phyloP scores from a whole-genome alignment of 2,329 filamentous ascomycete species.

The Trichophyton verrucosum region DNA sequence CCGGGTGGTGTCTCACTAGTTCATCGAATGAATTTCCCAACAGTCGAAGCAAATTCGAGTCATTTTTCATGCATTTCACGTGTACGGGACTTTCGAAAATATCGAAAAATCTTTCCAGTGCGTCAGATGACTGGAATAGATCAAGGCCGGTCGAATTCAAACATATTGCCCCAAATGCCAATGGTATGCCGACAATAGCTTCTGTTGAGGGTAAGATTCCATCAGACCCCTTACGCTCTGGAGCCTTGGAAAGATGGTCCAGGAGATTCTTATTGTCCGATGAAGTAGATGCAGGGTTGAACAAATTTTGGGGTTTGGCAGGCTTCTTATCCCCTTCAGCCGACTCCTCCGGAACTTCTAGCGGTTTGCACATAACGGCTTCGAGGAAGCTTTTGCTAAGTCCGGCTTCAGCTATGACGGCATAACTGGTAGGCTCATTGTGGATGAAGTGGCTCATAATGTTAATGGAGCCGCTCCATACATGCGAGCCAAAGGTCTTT shows the following conservation, averaged over 20 bases:
- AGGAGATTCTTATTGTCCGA: constrained; percentile 17
- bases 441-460: constrained; percentile 95
- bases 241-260: constrained; percentile 22
- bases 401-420: constrained; percentile 86
- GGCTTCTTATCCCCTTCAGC: constrained; percentile 26
- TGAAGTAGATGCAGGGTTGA: constrained; percentile 15
- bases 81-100: constrained; percentile 93
- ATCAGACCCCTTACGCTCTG: constrained; percentile 37
- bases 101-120: constrained; percentile 77
- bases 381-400: constrained; percentile 77
- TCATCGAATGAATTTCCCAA: constrained; percentile 87
- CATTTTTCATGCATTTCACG: constrained; percentile 68
- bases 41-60: constrained; percentile 57
- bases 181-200: constrained; percentile 74
- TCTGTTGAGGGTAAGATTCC: constrained; percentile 81
- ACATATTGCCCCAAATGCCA: constrained; percentile 85
- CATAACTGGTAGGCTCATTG: constrained; percentile 95
- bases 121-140: constrained; percentile 70
- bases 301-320: constrained; percentile 29
- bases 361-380: constrained; percentile 49
- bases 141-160: constrained; percentile 78
- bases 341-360: constrained; percentile 21
- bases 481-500: constrained; percentile 70
- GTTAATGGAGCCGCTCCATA: constrained; percentile 89
- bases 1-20: constrained; percentile 82